Conservation (phyloP, 495 filamentous ascomycete genomes). For the Aspergillus hancockii region DNA sequence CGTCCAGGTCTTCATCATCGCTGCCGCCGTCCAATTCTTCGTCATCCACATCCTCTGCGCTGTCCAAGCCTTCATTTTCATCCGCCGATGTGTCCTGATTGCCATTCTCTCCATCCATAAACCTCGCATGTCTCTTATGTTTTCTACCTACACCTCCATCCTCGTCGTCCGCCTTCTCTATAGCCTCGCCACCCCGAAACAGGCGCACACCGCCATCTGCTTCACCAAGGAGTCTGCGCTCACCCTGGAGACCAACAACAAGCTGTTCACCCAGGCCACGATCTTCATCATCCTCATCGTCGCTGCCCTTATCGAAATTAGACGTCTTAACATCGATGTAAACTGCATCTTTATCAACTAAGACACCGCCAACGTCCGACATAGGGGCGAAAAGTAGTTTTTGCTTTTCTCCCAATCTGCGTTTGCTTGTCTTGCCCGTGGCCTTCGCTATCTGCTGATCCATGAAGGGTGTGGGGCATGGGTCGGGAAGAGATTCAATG, state of each 20-base stretch:
- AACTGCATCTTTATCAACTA: constrained; percentile 79
- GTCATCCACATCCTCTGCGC: constrained; percentile 61
- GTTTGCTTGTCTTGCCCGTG: constrained; percentile 73
- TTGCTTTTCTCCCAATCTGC: constrained; percentile 88
- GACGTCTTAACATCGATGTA: constrained; percentile 75
- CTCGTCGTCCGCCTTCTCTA: constrained; percentile 61
- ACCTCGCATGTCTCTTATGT: constrained; percentile 63
- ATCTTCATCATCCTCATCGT: constrained; percentile 59
- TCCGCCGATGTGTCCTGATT: constrained; percentile 53
- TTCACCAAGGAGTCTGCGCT: constrained; percentile 78
- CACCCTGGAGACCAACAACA: constrained; percentile 84
- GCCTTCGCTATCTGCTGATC: constrained; percentile 80
- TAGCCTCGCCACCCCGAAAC: constrained; percentile 73
- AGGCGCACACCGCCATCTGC: constrained; percentile 78
- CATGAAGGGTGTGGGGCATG: constrained; percentile 90
- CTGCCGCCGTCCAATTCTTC: constrained; percentile 37
- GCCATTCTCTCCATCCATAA: constrained; percentile 59
- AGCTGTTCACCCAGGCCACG: constrained; percentile 90
- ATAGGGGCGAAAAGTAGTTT: constrained; percentile 95
- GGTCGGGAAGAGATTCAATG: constrained; percentile 88
- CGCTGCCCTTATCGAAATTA: constrained; percentile 72
- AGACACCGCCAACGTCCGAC: constrained; percentile 92
- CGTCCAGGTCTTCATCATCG: constrained; percentile 42
- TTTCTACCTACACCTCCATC: constrained; percentile 69
- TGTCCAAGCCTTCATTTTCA: constrained; percentile 62